Conservation (phyloP, 192 early-diverging fungal species). For the Coemansia sp. region DNA sequence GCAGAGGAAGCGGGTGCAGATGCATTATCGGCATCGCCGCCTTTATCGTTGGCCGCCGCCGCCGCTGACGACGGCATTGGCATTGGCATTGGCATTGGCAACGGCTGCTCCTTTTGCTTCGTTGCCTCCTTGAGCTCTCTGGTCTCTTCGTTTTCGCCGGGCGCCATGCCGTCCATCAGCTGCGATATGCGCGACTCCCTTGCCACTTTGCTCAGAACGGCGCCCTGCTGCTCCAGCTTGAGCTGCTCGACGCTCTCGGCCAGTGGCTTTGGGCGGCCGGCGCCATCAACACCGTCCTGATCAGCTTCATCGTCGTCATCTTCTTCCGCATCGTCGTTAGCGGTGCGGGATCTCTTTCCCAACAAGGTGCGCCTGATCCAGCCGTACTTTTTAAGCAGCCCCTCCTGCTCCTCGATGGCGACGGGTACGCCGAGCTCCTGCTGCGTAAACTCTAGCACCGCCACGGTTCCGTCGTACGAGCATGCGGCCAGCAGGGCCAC, state of each 20-base stretch:
- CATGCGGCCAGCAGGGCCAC: conserved; percentile 70
- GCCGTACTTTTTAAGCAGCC: conserved; percentile 30
- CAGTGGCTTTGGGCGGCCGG: conserved; percentile 46
- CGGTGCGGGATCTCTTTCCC: background rate
- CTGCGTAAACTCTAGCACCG: conserved; percentile 65
- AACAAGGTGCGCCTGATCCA: conserved; percentile 7
- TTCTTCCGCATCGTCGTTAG: conserved; percentile 3
- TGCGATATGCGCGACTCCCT: conserved; percentile 36
- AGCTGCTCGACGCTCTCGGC: conserved; percentile 64
- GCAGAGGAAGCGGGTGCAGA: too few relatives aligned
- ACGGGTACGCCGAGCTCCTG: conserved; percentile 68
- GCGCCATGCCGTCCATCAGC: conserved; percentile 5
- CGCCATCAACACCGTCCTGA: conserved; percentile 52
- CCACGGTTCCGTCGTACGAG: conserved; percentile 88
- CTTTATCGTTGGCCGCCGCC: too few relatives aligned
- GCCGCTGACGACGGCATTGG: too few relatives aligned
- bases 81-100: background rate
- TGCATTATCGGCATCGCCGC: background rate
- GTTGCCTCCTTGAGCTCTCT: background rate
- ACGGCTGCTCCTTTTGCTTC: too few relatives aligned
- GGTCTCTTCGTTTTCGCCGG: background rate
- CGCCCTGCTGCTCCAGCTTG: conserved; percentile 60
- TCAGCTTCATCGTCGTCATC: background rate
- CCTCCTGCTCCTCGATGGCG: conserved; percentile 63
- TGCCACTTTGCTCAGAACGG: conserved; percentile 13